Base-by-base conservation (phyloP, 805 yeast species). In the Barnettozyma sucrosica region DNA sequence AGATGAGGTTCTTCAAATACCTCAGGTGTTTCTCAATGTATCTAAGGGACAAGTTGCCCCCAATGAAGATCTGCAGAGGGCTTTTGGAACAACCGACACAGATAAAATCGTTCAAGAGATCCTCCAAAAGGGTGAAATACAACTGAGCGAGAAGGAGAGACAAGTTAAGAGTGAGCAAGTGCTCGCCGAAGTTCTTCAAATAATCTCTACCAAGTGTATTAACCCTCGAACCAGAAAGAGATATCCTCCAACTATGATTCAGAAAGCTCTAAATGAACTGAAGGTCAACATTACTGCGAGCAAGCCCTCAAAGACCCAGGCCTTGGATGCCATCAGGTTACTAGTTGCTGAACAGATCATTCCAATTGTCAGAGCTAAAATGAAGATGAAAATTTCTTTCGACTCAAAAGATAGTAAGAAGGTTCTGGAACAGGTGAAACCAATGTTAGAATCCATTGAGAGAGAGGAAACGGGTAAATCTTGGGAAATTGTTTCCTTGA, bases 1-100 rank as follows among this genome's bases (percentile, higher is more conserved):
- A 8, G 98, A 93, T 68, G 99, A 93, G 62, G 99, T 93, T 3
- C 71, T 93, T 33, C 99, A 93, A 64, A 89, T 93, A 45, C 96
- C 89, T n/a, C 96, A 86, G 64, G 95, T 93, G 1, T 93, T 93
- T 59, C 64, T 80, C 32, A 93, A 93, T 61, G 98, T 90, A 0
- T 88, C 96, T 14, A 93, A 93, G 61, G 99, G 99, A 2, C 89
- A 81, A 52, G 90, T 87, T 1, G 98, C 98, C 3, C 81, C 90
- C 16, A 79, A 85, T 55, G 96, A 88, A 9, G 97, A 92, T 49
- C 69, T 93, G 20, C 69, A 75, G 53, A 75, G 79, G 47, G 74
- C 83, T 2, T 92, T 93, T 63, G 89, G 85, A 1, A 77, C 89
- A 0, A 80, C 89, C 0, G 85, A 90, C 57, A 74, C 78, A 11